Percentiles rank a stretch among this genome's conserved stretches.
Evolutionary conservation across 306 rosid genomes (phyloP).

Genomic region (Gleditsia sinensis): DNA sequence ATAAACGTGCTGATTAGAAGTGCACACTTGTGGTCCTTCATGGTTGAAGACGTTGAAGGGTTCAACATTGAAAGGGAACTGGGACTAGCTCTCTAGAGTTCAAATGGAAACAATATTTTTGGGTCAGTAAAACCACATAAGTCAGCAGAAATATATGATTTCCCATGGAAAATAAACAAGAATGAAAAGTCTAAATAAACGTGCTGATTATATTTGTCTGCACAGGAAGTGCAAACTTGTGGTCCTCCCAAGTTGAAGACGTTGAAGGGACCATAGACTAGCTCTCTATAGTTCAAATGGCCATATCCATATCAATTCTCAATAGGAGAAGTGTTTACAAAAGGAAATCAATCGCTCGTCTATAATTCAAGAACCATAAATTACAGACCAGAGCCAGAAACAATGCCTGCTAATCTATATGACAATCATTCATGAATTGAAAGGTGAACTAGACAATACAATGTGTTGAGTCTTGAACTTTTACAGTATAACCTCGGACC

Average conservation of each 20-base stretch:
- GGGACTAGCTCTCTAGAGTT: constrained; percentile 15
- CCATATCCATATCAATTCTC: constrained; percentile 8
- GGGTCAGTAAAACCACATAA: constrained; percentile 3
- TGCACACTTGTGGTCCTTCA: constrained; percentile 42
- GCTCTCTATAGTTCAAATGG: constrained; percentile 15
- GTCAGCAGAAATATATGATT: constrained; percentile 13
- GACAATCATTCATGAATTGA: constrained; percentile 57
- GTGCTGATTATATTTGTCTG: background rate
- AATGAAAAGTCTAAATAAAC: constrained; percentile 7
- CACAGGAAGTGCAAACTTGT: constrained; percentile 13
- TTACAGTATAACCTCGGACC: constrained; percentile 88
- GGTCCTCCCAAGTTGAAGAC: constrained; percentile 37
- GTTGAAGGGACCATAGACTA: constrained; percentile 13
- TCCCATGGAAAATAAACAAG: constrained; percentile 14
- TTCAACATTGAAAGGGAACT: no score
- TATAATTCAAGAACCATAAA: constrained; percentile 15
- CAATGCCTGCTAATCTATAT: constrained; percentile 34
- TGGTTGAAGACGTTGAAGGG: background rate
- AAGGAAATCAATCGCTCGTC: background rate
- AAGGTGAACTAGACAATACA: constrained; percentile 71
- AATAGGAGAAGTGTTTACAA: constrained; percentile 1
- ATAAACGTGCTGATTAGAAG: background rate
- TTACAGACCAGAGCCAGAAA: constrained; percentile 31
- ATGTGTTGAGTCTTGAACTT: constrained; percentile 58
- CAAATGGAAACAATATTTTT: no score